Evolutionary conservation across 2,329 filamentous ascomycete genomes (phyloP).

Genomic region (Endoconidiophora laricicola): DNA sequence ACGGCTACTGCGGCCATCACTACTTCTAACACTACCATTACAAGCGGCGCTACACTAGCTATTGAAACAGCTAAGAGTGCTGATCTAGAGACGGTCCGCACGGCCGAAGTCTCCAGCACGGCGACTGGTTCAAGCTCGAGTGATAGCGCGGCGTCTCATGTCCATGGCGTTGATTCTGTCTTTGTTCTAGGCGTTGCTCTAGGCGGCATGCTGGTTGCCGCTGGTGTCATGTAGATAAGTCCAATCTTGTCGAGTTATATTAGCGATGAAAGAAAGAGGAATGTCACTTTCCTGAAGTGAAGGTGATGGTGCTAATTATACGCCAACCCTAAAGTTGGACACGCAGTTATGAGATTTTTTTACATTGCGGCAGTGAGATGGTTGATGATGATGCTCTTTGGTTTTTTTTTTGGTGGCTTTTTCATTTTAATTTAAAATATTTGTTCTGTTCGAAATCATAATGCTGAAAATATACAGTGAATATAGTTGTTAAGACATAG

Average conservation of each 20-base stretch:
- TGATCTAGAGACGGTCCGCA: constrained; percentile 14
- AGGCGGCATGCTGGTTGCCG: constrained; percentile 14
- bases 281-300: too few species aligned
- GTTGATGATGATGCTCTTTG: too few species aligned
- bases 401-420: too few species aligned
- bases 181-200: constrained; percentile 14
- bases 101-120: constrained; percentile 14
- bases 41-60: constrained; percentile 9
- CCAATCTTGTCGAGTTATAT: neutral
- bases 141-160: neutral
- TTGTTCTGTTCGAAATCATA: too few species aligned
- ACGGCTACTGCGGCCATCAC: constrained; percentile 12
- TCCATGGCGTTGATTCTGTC: constrained; percentile 9
- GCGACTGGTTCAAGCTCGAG: constrained; percentile 8
- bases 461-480: too few species aligned
- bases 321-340: too few species aligned
- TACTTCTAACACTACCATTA: constrained; percentile 11
- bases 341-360: too few species aligned
- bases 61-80: constrained; percentile 13
- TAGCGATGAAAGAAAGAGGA: too few species aligned
- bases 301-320: too few species aligned
- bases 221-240: constrained; percentile 14
- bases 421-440: too few species aligned
- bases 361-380: too few species aligned
- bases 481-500: too few species aligned